phyloP scores from a whole-genome alignment of 208 protist species.

The Trypanosoma brucei region DNA sequence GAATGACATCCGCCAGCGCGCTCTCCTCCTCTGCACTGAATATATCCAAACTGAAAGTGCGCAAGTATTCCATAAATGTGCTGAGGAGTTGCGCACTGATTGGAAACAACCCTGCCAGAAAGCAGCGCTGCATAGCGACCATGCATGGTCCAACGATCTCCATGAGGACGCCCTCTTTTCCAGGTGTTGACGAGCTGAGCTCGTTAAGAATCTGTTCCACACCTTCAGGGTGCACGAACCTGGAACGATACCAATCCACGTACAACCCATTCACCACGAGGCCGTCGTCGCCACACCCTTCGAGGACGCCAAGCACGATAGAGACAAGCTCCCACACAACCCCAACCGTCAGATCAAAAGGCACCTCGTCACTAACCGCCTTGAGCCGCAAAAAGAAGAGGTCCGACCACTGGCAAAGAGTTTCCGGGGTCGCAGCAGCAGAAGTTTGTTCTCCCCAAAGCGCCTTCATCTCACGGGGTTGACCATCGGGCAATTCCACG shows the following conservation, averaged over 20 bases:
- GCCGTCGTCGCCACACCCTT: constrained; percentile 26
- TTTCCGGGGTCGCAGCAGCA: constrained; percentile 1
- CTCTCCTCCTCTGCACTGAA: constrained; percentile 63
- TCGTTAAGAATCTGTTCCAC: constrained; percentile 25
- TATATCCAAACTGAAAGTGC: constrained; percentile 21
- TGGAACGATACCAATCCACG: constrained; percentile 47
- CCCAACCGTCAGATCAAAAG: constrained; percentile 26
- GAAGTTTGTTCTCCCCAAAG: no score
- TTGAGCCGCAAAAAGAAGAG: constrained; percentile 29
- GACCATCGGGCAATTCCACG: not conserved
- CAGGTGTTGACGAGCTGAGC: constrained; percentile 14
- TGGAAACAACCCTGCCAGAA: constrained; percentile 56
- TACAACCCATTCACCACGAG: constrained; percentile 47
- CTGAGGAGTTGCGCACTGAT: constrained; percentile 49
- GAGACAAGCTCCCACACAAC: constrained; percentile 47
- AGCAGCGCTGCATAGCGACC: constrained; percentile 44
- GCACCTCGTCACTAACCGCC: constrained; percentile 9
- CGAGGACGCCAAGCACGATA: constrained; percentile 34
- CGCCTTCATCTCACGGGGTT: not conserved
- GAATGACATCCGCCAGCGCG: constrained; percentile 47
- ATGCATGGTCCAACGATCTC: constrained; percentile 46
- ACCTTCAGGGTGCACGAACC: constrained; percentile 27
- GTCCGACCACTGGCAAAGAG: constrained; percentile 29
- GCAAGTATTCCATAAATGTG: constrained; percentile 41
- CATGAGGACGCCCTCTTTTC: constrained; percentile 17